Base-by-base conservation (phyloP, 2,329 filamentous ascomycete species). In the Aspergillus hortae region DNA sequence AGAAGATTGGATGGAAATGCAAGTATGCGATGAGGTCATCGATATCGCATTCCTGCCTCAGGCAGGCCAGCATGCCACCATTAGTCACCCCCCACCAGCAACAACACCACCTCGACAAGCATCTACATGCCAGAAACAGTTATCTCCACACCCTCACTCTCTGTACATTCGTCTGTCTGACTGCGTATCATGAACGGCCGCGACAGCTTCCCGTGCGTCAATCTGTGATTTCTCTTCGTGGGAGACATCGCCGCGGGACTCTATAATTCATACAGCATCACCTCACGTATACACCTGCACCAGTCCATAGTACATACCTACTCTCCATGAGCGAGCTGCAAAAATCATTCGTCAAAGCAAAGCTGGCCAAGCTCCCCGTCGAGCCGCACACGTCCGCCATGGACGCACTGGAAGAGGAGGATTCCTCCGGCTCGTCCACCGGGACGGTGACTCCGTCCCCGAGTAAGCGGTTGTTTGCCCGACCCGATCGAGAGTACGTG, bases 361-460 rank as follows among this genome's bases (percentile, higher is more conserved):
- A 89, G 73, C 78, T 92, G 56, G 77, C 79, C 55, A 79, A 80
- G 52, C 73, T 84, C 21, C 82, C 83, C n/a, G 75, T 79, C n/a
- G 73, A 86, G 65, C 72, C 79, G 33, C 60, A 68, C 36, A 70
- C 75, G 46, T 69, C 51, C 57, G 78, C 47, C 63, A 59, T 71
- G 75, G 47, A 67, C 71, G 40, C 60, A 49, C 60, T 52, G 38
- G 61, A 60, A 30, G 65, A 67, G 42, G 84, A 86, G 57, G 86
- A 89, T 67, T 88, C 88, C 0, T 96, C 91, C n/a, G 86, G 90
- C 35, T 95, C 92, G 3, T 96, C 92, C 1, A 90, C 91, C 3
- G 91, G 92, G 23, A 97, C 92, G n/a, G 81, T 97, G 55, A 87
- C 90, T 57, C 90, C 92, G 1, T 89, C 88, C 4, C 82, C 84